phyloP scores from a whole-genome alignment of 352 stramenopile species.

The Phytophthora cactorum region DNA sequence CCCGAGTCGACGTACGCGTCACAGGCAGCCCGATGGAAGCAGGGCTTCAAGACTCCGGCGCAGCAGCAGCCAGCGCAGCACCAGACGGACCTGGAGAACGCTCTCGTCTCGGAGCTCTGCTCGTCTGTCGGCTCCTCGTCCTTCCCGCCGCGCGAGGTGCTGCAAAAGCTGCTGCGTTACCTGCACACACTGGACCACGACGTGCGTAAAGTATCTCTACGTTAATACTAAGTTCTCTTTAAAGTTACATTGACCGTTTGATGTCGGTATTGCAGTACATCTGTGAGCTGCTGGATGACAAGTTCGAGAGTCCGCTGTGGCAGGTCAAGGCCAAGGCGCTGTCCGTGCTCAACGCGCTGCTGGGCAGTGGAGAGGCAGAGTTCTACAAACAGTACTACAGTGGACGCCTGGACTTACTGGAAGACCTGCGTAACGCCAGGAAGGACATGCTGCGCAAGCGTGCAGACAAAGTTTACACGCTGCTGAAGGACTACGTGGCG shows the following conservation, averaged over 20 bases:
- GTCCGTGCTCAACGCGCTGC: constrained; percentile 73
- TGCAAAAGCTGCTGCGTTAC: constrained; percentile 82
- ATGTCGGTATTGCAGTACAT: constrained; percentile 53
- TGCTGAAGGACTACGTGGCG: constrained; percentile 41
- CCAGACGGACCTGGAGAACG: constrained; percentile 67
- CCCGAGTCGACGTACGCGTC: constrained; percentile 74
- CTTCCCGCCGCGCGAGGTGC: constrained; percentile 76
- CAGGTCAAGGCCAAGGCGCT: constrained; percentile 85
- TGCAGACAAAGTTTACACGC: constrained; percentile 70
- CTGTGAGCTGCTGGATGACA: constrained; percentile 86
- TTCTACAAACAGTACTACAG: constrained; percentile 81
- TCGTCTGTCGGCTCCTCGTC: constrained; percentile 81
- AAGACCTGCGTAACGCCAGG: constrained; percentile 60
- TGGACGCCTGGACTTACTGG: constrained; percentile 49
- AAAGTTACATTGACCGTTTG: background rate
- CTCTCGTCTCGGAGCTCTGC: constrained; percentile 79
- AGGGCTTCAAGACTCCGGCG: constrained; percentile 57
- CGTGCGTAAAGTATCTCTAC: constrained; percentile 34
- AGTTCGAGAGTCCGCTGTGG: constrained; percentile 84
- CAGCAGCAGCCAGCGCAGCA: constrained; percentile 21
- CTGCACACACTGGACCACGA: constrained; percentile 76
- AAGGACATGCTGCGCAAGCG: constrained; percentile 83
- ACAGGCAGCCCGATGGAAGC: constrained; percentile 77
- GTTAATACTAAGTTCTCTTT: background rate
- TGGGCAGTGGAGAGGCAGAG: constrained; percentile 58